A percentile compares a stretch with the other conserved stretches of the same genome.
phyloP scores from a whole-genome alignment of 2,329 filamentous ascomycete genomes.

The Aspergillus sojae region DNA sequence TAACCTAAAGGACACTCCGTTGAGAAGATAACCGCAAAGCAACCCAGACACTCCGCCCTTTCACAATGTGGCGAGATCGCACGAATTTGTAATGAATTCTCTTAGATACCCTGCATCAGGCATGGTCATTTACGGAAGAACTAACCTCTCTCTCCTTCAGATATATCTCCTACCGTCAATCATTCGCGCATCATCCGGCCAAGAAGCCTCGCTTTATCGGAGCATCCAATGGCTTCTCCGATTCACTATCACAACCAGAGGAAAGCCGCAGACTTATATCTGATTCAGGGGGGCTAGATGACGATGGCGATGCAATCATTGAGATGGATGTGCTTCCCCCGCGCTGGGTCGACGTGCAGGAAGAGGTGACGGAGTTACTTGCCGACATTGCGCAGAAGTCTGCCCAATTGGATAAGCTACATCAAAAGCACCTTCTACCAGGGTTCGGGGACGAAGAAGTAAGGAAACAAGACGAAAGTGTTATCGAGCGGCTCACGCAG shows the following conservation, averaged over 20 bases:
- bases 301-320: constrained; percentile 92
- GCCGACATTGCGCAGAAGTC: constrained; percentile 80
- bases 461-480: constrained; percentile 80
- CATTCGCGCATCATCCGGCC: constrained; percentile 90
- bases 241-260: constrained; percentile 62
- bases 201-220: constrained; percentile 75
- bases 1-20: constrained; percentile 20
- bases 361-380: constrained; percentile 85
- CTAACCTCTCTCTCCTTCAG: constrained; percentile 50
- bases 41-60: constrained; percentile 39
- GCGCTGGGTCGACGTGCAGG: constrained; percentile 92
- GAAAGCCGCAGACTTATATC: constrained; percentile 85
- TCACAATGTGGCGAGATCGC: constrained; percentile 97
- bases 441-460: constrained; percentile 95
- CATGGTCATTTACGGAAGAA: not conserved
- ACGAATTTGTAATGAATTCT: constrained; percentile 80
- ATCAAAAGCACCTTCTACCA: constrained; percentile 95
- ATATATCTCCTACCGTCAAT: constrained; percentile 98
- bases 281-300: constrained; percentile 66
- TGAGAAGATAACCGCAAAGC: constrained; percentile 20
- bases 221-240: constrained; percentile 62
- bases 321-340: constrained; percentile 97
- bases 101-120: constrained; percentile 4
- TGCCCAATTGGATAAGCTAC: constrained; percentile 82
- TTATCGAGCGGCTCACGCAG: constrained; percentile 89